Conservation (phyloP, 2,329 filamentous ascomycete genomes). For the Colletotrichum navitas region DNA sequence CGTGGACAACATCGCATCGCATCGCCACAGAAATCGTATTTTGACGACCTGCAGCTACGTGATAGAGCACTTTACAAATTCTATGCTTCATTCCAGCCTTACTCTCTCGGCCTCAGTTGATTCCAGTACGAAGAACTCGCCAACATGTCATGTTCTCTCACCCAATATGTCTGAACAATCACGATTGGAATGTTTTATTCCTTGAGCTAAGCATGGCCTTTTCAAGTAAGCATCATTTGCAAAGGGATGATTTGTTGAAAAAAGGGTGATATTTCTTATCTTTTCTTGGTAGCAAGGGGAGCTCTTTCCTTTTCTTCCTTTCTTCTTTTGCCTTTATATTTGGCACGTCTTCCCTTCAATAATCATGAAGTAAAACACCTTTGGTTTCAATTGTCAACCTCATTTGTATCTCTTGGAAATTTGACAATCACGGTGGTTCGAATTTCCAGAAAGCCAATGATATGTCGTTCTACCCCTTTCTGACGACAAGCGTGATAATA, state of each 20-base stretch:
- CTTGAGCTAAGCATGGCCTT: background rate
- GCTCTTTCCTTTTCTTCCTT: background rate
- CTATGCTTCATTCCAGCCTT: background rate
- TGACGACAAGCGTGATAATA: too few species aligned
- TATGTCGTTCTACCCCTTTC: too few species aligned
- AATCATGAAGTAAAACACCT: background rate
- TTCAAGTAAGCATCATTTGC: background rate
- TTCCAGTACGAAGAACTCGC: background rate
- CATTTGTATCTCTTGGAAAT: background rate
- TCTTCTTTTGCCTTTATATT: background rate
- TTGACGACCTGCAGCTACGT: background rate
- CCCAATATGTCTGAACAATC: background rate
- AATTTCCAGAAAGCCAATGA: background rate
- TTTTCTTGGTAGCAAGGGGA: background rate
- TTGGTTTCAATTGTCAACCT: background rate
- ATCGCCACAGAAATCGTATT: background rate
- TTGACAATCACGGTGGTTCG: too few species aligned
- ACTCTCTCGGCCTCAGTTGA: background rate
- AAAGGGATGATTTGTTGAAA: too few species aligned
- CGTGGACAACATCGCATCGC: background rate
- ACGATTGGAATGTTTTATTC: background rate
- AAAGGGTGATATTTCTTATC: background rate
- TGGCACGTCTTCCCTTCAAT: fast-evolving
- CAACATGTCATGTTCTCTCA: background rate
- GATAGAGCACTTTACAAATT: background rate